phyloP scores from a whole-genome alignment of 2,329 filamentous ascomycete species.

The Akanthomyces muscarius region DNA sequence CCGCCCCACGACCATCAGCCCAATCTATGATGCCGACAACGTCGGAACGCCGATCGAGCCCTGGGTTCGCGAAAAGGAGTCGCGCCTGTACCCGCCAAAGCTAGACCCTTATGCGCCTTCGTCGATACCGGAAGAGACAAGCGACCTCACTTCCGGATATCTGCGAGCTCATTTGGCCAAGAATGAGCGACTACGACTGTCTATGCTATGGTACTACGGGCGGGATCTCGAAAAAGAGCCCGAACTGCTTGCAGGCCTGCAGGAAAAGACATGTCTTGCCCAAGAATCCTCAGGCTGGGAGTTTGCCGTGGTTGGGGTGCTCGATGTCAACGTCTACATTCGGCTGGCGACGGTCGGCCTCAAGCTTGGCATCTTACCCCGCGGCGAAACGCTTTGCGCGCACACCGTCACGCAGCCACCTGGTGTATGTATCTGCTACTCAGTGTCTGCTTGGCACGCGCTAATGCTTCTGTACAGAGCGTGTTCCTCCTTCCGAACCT shows the following conservation, averaged over 20 bases:
- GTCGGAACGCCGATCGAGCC: not conserved
- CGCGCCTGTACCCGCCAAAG: not conserved
- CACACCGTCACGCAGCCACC: constrained; percentile 38
- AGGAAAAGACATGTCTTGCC: constrained; percentile 39
- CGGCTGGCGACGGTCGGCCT: constrained; percentile 40
- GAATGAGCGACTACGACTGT: constrained; percentile 29
- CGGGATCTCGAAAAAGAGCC: constrained; percentile 34
- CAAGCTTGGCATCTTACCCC: constrained; percentile 38
- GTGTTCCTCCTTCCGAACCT: constrained; percentile 41
- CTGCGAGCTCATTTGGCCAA: constrained; percentile 24
- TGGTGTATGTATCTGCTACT: constrained; percentile 24
- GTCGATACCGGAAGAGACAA: not conserved
- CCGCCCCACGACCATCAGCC: constrained; percentile 3
- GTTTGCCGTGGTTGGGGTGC: constrained; percentile 40
- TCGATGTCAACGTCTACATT: constrained; percentile 40
- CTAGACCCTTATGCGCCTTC: not conserved
- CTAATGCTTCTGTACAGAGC: constrained; percentile 22
- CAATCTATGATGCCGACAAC: not conserved
- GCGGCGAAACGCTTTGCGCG: constrained; percentile 42
- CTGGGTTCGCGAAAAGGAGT: not conserved
- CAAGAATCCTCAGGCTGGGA: constrained; percentile 42
- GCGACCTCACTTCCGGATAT: constrained; percentile 19
- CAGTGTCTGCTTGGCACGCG: not conserved
- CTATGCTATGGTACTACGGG: constrained; percentile 43
- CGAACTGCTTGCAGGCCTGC: constrained; percentile 38